phyloP scores from a whole-genome alignment of 2,329 filamentous ascomycete species.

The Sporothrix brunneoviolacea region DNA sequence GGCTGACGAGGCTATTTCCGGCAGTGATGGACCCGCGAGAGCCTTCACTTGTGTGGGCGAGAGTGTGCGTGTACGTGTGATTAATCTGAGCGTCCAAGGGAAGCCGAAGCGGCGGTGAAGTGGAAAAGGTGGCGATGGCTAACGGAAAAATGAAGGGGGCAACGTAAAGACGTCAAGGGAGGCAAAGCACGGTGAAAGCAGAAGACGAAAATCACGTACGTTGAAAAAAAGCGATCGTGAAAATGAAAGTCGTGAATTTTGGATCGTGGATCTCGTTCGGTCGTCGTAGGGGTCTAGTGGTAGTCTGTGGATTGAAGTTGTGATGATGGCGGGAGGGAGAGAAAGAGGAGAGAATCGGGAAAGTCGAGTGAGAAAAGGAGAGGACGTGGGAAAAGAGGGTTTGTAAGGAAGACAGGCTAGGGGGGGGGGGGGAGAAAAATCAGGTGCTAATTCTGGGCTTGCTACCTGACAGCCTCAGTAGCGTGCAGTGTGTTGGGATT shows the following conservation, averaged over 20 bases:
- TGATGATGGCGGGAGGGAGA: constrained; percentile 1
- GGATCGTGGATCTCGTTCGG: constrained; percentile 1
- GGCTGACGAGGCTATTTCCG: no score
- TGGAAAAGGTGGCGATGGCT: constrained; percentile 2
- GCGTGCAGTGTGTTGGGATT: constrained; percentile 3
- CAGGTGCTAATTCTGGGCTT: constrained; percentile 10
- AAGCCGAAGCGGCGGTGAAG: constrained; percentile 8
- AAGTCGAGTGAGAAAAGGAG: neutral
- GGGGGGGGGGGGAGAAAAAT: constrained; percentile 4
- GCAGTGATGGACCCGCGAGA: neutral
- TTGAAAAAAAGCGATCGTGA: neutral
- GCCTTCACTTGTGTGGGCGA: neutral
- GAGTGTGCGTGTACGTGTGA: neutral
- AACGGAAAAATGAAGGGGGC: neutral
- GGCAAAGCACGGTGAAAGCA: neutral
- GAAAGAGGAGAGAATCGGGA: constrained; percentile 9
- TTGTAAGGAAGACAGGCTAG: constrained; percentile 2
- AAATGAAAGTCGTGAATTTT: neutral
- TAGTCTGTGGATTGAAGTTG: neutral
- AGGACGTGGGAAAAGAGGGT: constrained; percentile 3
- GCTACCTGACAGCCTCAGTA: constrained; percentile 7
- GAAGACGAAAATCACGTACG: constrained; percentile 3
- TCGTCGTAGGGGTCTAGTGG: constrained; percentile 1
- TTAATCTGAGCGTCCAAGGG: neutral
- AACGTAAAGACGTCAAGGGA: neutral